Conservation (phyloP, 768 basidiomycete genomes). For the Cystofilobasidium capitatum region DNA sequence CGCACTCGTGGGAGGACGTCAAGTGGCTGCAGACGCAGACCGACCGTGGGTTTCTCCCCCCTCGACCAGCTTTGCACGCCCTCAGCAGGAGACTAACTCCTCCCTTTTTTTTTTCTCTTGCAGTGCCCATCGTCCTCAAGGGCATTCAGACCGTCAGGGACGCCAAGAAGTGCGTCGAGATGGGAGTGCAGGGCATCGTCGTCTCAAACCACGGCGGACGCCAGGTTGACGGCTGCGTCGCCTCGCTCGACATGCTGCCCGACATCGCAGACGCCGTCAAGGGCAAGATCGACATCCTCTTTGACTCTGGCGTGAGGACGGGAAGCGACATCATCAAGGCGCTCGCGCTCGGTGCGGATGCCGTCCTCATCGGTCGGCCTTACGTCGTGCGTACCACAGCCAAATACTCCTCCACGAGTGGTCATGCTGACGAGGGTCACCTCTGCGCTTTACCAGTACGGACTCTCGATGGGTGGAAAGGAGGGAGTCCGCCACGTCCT, state of each 20-base stretch:
- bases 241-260: slow-evolving; percentile 62
- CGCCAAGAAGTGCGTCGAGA: slow-evolving; percentile 59
- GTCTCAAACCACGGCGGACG: slow-evolving; percentile 44
- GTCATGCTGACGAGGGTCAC: background rate
- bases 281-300: slow-evolving; percentile 60
- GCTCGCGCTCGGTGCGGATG: slow-evolving; percentile 74
- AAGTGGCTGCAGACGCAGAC: slow-evolving; percentile 35
- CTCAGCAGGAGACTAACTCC: background rate
- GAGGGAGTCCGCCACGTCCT: slow-evolving; percentile 67
- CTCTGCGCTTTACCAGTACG: slow-evolving; percentile 54
- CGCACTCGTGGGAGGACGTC: slow-evolving; percentile 62
- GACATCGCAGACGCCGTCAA: slow-evolving; percentile 56
- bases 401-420: too few relatives aligned
- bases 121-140: slow-evolving; percentile 48
- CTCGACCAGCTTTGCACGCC: too few relatives aligned
- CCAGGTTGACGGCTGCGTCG: slow-evolving; percentile 65
- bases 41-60: background rate
- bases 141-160: slow-evolving; percentile 60
- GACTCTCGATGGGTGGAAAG: slow-evolving; percentile 59
- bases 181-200: slow-evolving; percentile 60
- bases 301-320: slow-evolving; percentile 63
- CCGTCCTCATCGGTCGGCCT: slow-evolving; percentile 52
- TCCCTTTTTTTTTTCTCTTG: too few relatives aligned
- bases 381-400: background rate
- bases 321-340: slow-evolving; percentile 72